Evolutionary conservation across 805 yeast species (phyloP), one percentile per base, ranked within the genome.

Genomic region (fission yeast (Schizosaccharomyces pombe)): DNA sequence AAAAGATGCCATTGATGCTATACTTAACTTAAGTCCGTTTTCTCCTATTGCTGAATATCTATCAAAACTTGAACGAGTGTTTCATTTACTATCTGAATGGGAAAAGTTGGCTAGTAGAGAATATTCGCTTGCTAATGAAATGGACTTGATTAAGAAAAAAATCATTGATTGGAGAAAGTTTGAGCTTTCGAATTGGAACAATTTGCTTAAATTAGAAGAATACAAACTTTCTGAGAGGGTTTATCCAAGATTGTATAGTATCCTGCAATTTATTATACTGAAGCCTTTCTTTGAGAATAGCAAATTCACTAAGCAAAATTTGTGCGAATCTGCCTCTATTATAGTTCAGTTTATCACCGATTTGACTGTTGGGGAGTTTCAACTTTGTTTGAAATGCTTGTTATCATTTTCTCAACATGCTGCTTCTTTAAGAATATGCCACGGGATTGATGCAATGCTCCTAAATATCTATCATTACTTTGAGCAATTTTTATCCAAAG

Each of bases 131-230:
- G 69, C 69, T 40, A 61, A 60, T 0, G 74, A 76, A 53, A 73
- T 79, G 57, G 79, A 76, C 43, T 70, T 73, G 12, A 65, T 85
- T 31, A 78, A 94, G 0, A 62, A 67, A 0, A 67, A 87, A 57
- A 82, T 91, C 59, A 87, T 91, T 2, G 72, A 82, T 0, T 91
- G 99, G 99, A 77, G 99, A 70, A 77, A 76, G 60, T 65, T 87
- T 40, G 99, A 91, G 64, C 72, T 91, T 52, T 71, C 80, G 0
- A 79, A 94, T 1, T 91, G 97, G 96, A 79, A 79, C 53, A 70
- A 78, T 1, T 70, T 91, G 49, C 81, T 91, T 62, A 70, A 66
- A 6, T 73, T 76, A 56, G 95, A 85, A 63, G 81, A 78, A 53
- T 58, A 61, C 16, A 66, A 67, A 0, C 61, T 75, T 19, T 71